Base-by-base conservation (phyloP, 2,329 filamentous ascomycete species). In the Trichoderma lentiforme region DNA sequence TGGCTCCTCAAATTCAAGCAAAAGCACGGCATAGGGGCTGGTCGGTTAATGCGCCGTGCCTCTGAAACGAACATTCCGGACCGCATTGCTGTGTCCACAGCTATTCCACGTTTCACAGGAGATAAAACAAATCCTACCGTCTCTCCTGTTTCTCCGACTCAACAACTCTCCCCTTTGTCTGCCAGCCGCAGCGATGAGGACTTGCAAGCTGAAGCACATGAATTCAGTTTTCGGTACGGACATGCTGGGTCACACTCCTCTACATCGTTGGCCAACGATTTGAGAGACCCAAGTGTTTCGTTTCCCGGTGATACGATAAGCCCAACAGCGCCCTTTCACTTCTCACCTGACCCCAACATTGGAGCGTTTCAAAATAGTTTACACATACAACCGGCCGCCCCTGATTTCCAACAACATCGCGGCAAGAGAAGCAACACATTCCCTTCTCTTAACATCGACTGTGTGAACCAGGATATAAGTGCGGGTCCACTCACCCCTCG, bases 1-100 rank as follows among this genome's bases (percentile, higher is more conserved):
- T 98, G 95, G 95, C 86, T 98, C 39, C 94, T 97, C 78, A 97
- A 96, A 80, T 98, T 98, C 85, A 97, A 98, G 84, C 90, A 94
- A 79, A 97, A 95, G 83, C 92, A 97, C 80, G 90, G 83, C 34
- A 83, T 89, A 70, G 84, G 81, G 18, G 83, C 82, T 18, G 84
- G 82, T 18, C 86, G 83, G 73, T 77, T 89, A 47, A 84, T 85
- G 73, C 84, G 89, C 58, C 83, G 89, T 70, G 88, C 88, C 7
- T 91, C 89, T 3, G 89, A 91, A 79, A 87, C 90, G 47, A 94
- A 93, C 79, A 92, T 95, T 69, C 88, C 90, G 0, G 91, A 93
- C 76, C 89, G 86, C 72, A 87, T 87, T 28, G 87, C 88, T 70
- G 83, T 88, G 74, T 88, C 86, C 74, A 86, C 86, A 4, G 82